These are phyloP conservation scores for Carnegiea gigantea DNA, from an alignment of 179 eudicot species.

Conservation along the genomic window DNA sequence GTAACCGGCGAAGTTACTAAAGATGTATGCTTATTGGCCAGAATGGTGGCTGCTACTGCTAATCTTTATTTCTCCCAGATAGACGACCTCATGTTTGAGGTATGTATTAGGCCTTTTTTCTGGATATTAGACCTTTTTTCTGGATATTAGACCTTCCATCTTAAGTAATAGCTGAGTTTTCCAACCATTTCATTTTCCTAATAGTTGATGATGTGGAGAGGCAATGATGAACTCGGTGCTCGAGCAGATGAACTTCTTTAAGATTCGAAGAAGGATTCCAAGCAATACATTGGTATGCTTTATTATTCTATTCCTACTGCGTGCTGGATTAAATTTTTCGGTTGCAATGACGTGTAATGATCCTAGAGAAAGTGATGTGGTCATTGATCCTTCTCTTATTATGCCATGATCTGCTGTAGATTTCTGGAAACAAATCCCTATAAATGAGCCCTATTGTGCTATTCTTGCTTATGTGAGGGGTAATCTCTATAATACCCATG, in stretches of 20 bases:
- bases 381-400: slow-evolving; percentile 10
- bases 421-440: slow-evolving; percentile 87
- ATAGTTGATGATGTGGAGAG: slow-evolving; percentile 94
- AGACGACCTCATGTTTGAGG: slow-evolving; percentile 97
- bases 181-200: slow-evolving; percentile 10
- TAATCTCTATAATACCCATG: slow-evolving; percentile 75
- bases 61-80: slow-evolving; percentile 87
- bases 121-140: not conserved
- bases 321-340: too few species aligned
- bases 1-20: slow-evolving; percentile 92
- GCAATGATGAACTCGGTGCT: slow-evolving; percentile 74
- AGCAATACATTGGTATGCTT: slow-evolving; percentile 76
- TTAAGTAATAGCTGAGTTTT: slow-evolving; percentile 9
- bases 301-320: not conserved
- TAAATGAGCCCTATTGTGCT: slow-evolving; percentile 89
- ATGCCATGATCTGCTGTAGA: slow-evolving; percentile 35
- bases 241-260: slow-evolving; percentile 70
- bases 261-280: slow-evolving; percentile 65
- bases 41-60: slow-evolving; percentile 97
- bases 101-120: slow-evolving; percentile 17
- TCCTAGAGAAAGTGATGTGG: not conserved
- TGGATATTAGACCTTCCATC: not conserved
- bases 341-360: not conserved
- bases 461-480: slow-evolving; percentile 85
- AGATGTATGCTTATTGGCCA: slow-evolving; percentile 83